Conservation (phyloP, 768 basidiomycete genomes). For the Serpula lacrymans region DNA sequence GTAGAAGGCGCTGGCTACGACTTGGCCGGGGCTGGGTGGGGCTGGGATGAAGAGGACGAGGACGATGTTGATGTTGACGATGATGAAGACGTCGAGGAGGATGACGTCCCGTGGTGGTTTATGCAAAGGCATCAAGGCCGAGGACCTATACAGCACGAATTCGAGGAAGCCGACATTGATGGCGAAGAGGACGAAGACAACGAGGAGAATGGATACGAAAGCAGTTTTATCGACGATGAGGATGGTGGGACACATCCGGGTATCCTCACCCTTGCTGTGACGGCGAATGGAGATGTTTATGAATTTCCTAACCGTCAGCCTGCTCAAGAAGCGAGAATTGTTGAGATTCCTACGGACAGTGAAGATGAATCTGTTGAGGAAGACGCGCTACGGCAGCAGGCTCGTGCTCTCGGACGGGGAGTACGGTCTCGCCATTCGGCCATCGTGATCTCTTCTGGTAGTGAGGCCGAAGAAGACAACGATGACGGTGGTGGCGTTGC, state of each 20-base stretch:
- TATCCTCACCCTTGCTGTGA: background rate
- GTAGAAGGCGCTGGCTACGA: too few species aligned
- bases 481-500: background rate
- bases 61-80: conserved; percentile 21
- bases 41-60: conserved; percentile 30
- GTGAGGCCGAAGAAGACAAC: conserved; percentile 12
- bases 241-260: conserved; percentile 20
- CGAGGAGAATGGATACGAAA: conserved; percentile 43
- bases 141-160: conserved; percentile 9
- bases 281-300: conserved; percentile 9
- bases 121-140: too few species aligned
- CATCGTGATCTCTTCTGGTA: conserved; percentile 14
- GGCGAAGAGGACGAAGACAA: conserved; percentile 20
- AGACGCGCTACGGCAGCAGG: background rate
- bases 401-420: background rate
- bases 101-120: conserved; percentile 7
- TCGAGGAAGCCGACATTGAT: conserved; percentile 9
- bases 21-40: conserved; percentile 32
- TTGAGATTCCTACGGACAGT: conserved; percentile 12
- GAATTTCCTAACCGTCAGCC: background rate
- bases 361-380: background rate
- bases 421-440: background rate
- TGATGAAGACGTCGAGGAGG: conserved; percentile 14
- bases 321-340: background rate
- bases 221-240: conserved; percentile 56